Conservation (phyloP, 345 rosid genomes). For the Syzygium aromaticum region DNA sequence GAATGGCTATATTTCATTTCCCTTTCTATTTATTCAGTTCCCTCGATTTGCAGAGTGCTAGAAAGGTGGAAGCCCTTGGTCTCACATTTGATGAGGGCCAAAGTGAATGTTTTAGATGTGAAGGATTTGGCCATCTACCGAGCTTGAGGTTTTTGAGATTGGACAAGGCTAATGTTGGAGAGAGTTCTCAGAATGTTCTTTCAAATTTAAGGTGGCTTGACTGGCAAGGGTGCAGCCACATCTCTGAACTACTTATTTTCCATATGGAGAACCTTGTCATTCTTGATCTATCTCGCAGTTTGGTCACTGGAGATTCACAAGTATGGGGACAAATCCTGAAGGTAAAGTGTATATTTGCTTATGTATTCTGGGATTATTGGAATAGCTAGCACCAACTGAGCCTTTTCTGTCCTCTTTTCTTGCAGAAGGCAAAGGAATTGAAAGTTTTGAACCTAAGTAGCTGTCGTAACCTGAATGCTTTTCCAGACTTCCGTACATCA, state of each 20-base stretch:
- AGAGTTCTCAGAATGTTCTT: not conserved
- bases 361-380: not conserved
- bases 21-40: not conserved
- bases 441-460: not conserved
- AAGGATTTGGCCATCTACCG: not conserved
- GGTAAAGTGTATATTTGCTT: not conserved
- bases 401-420: not conserved
- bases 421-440: not conserved
- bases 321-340: not conserved
- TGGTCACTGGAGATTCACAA: not conserved
- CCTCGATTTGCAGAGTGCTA: not conserved
- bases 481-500: not conserved
- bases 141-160: not conserved
- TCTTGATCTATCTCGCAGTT: not conserved
- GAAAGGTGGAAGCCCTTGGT: not conserved
- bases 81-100: not conserved
- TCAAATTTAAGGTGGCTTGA: not conserved
- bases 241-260: not conserved
- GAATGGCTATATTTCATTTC: not conserved
- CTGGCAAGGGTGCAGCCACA: not conserved
- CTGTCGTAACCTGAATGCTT: not conserved
- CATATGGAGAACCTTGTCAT: not conserved
- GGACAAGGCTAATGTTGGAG: not conserved
- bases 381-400: not conserved
- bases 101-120: not conserved